Conservation (phyloP, 2,329 filamentous ascomycete genomes). For the Alternaria brassicae region DNA sequence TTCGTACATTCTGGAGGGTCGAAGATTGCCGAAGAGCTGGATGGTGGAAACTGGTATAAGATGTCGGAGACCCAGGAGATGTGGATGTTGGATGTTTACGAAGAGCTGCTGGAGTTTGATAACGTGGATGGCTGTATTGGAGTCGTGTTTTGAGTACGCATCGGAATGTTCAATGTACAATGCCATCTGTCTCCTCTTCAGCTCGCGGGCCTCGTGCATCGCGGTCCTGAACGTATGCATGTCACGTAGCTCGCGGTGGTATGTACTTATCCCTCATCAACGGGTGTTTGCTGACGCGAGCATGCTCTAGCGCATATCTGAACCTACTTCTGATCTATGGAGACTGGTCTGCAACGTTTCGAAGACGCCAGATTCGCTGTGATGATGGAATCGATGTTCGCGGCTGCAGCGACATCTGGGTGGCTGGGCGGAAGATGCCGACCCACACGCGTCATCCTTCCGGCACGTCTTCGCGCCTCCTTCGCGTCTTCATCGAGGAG, state of each 20-base stretch:
- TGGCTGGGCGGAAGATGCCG: neutral
- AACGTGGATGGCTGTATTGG: neutral
- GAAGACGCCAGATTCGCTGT: neutral
- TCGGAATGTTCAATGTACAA: neutral
- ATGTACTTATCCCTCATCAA: neutral
- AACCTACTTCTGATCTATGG: neutral
- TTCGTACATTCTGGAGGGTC: neutral
- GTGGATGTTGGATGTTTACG: neutral
- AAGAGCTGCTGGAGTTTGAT: neutral
- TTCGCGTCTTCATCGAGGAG: neutral
- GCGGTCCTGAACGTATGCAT: neutral
- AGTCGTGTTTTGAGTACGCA: neutral
- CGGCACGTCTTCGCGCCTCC: neutral
- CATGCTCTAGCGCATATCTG: neutral
- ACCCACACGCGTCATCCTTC: constrained; percentile 3
- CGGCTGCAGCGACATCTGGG: neutral
- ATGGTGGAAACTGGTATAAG: neutral
- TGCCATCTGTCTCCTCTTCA: neutral
- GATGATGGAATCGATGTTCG: neutral
- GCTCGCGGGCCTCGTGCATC: neutral
- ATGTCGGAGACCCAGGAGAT: neutral
- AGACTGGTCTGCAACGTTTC: neutral
- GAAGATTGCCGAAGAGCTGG: neutral
- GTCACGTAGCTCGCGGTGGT: neutral
- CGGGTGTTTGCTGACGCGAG: neutral